A percentile compares a stretch with the other conserved stretches of the same genome.
phyloP scores from a whole-genome alignment of 805 yeast genomes.

The Zygoascus ofunaensis region DNA sequence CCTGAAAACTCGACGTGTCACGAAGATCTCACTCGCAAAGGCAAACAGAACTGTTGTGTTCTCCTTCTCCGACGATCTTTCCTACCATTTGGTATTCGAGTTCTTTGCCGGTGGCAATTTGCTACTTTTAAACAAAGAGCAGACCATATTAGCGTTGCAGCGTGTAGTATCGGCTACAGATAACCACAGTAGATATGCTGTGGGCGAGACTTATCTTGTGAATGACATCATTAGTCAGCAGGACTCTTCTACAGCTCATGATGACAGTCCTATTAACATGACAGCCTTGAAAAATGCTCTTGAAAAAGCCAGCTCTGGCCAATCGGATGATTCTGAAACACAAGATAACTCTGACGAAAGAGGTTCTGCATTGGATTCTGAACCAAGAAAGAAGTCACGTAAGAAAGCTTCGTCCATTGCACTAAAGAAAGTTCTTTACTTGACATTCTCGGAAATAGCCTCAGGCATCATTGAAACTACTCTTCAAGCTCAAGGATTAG shows the following conservation, averaged over 20 bases:
- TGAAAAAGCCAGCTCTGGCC: not conserved
- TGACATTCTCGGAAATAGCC: conserved; percentile 64
- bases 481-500: conserved; percentile 39
- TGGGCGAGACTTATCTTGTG: conserved; percentile 55
- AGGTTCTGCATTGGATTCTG: not conserved
- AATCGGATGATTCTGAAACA: not conserved
- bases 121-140: conserved; percentile 59
- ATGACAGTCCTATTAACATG: not conserved
- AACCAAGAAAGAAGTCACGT: not conserved
- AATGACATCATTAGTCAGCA: conserved; percentile 7
- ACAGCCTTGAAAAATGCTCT: conserved; percentile 11
- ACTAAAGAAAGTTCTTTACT: conserved; percentile 60
- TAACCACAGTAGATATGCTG: conserved; percentile 54
- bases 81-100: conserved; percentile 65
- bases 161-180: conserved; percentile 59
- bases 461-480: conserved; percentile 64
- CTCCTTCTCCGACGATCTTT: conserved; percentile 74
- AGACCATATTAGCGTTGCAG: conserved; percentile 62
- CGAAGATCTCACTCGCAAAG: conserved; percentile 63
- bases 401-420: conserved; percentile 27
- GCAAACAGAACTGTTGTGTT: conserved; percentile 78
- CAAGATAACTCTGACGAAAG: conserved; percentile 5
- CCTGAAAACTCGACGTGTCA: conserved; percentile 67
- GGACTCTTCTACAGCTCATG: not conserved
- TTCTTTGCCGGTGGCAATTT: conserved; percentile 95